phyloP scores from a whole-genome alignment of 371 early-diverging fungal genomes.

The Blakeslea trispora region DNA sequence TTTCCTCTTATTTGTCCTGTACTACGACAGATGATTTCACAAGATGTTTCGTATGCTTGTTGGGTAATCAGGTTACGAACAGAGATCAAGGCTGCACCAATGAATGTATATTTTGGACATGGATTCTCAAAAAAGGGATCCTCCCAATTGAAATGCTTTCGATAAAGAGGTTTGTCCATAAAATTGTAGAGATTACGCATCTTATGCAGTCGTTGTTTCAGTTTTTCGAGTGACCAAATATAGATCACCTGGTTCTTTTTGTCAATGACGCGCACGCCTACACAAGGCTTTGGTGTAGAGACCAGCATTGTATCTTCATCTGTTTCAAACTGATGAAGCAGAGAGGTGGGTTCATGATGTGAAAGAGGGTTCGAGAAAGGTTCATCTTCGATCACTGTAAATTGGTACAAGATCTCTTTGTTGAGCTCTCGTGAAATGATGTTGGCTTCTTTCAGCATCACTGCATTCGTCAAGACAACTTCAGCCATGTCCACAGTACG shows the following conservation, averaged over 20 bases:
- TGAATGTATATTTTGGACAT: slow-evolving; percentile 62
- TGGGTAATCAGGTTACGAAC: slow-evolving; percentile 53
- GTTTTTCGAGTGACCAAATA: slow-evolving; percentile 73
- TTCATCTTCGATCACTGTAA: slow-evolving; percentile 68
- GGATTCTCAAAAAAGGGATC: slow-evolving; percentile 79
- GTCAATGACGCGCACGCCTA: slow-evolving; percentile 75
- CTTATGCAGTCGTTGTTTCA: slow-evolving; percentile 65
- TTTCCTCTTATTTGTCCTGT: slow-evolving; percentile 59
- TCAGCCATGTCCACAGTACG: slow-evolving; percentile 77
- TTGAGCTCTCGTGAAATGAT: slow-evolving; percentile 79
- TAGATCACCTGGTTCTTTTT: slow-evolving; percentile 70
- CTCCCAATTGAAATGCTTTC: slow-evolving; percentile 75
- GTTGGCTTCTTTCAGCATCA: slow-evolving; percentile 86
- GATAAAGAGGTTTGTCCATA: slow-evolving; percentile 70
- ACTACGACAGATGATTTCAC: slow-evolving; percentile 58
- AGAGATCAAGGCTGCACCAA: slow-evolving; percentile 62
- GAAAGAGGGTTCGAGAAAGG: slow-evolving; percentile 57
- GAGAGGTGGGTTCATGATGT: slow-evolving; percentile 62
- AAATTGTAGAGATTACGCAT: slow-evolving; percentile 82
- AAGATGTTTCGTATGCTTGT: slow-evolving; percentile 50
- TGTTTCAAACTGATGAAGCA: slow-evolving; percentile 57
- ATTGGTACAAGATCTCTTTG: slow-evolving; percentile 80
- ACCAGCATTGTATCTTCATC: slow-evolving; percentile 59
- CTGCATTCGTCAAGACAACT: slow-evolving; percentile 67
- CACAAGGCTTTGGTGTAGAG: slow-evolving; percentile 56